Evolutionary conservation across 1,284 basidiomycete genomes (phyloP).

Genomic region (Cutaneotrichosporon curvatum): DNA sequence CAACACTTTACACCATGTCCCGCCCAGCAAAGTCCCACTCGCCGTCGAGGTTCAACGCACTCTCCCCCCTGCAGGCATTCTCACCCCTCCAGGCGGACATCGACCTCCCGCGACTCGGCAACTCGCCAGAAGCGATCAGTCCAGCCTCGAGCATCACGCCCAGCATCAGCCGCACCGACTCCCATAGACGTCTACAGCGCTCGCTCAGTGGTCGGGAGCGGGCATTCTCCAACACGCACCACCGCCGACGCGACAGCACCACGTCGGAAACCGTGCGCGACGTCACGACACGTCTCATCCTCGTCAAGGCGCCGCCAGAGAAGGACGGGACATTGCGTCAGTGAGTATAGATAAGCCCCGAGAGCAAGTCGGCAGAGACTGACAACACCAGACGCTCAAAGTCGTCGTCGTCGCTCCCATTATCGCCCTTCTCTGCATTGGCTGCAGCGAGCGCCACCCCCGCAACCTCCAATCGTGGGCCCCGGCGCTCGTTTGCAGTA

Average conservation of each 20-base stretch:
- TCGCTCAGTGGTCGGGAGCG: slow-evolving; percentile 13
- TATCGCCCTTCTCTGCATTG: slow-evolving; percentile 10
- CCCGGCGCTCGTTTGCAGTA: slow-evolving; percentile 34
- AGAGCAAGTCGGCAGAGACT: no score
- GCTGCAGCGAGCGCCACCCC: slow-evolving; percentile 11
- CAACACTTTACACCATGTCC: slow-evolving; percentile 1
- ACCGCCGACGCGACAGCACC: slow-evolving; percentile 1
- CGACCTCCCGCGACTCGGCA: background rate
- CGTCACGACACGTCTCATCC: slow-evolving; percentile 30
- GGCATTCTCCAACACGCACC: background rate
- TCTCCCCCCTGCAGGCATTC: slow-evolving; percentile 42
- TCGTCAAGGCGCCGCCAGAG: slow-evolving; percentile 41
- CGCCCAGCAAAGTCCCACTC: slow-evolving; percentile 50
- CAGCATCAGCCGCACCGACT: background rate
- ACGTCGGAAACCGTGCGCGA: background rate
- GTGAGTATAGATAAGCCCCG: no score
- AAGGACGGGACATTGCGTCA: slow-evolving; percentile 12
- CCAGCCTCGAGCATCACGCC: background rate
- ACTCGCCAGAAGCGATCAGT: no score
- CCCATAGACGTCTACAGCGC: slow-evolving; percentile 2
- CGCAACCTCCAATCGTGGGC: slow-evolving; percentile 27
- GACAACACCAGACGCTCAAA: slow-evolving; percentile 25
- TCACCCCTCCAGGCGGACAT: slow-evolving; percentile 28
- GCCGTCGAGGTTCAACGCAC: slow-evolving; percentile 47
- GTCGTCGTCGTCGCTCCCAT: slow-evolving; percentile 29